Percentiles rank a stretch among this genome's conserved stretches.
These are phyloP conservation scores for Rutstroemia sp. DNA, from an alignment of 2,329 filamentous ascomycete species.

Conservation along the genomic window DNA sequence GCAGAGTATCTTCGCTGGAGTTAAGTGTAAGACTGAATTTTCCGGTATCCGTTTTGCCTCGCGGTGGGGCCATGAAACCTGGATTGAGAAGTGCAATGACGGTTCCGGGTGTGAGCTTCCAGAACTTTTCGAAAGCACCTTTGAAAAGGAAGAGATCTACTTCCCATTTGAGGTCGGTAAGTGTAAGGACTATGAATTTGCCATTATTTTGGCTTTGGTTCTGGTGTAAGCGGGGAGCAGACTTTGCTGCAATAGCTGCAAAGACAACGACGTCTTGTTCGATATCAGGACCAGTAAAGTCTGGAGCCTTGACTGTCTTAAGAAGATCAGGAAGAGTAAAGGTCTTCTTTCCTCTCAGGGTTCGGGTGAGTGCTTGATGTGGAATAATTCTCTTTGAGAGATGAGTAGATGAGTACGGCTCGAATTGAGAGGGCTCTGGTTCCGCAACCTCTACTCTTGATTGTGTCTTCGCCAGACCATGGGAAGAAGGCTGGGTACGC, in stretches of 20 bases:
- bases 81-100: conserved; percentile 90
- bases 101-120: conserved; percentile 88
- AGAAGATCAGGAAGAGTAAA: conserved; percentile 76
- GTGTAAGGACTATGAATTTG: conserved; percentile 87
- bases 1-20: conserved; percentile 78
- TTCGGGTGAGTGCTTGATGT: conserved; percentile 71
- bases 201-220: conserved; percentile 46
- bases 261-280: conserved; percentile 88
- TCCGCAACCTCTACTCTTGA: conserved; percentile 30
- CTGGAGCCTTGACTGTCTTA: conserved; percentile 71
- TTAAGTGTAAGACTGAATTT: conserved; percentile 80
- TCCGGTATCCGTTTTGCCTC: conserved; percentile 67
- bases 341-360: conserved; percentile 68
- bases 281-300: conserved; percentile 72
- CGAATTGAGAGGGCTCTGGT: conserved; percentile 59
- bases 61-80: conserved; percentile 78
- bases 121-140: conserved; percentile 83
- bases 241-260: conserved; percentile 82
- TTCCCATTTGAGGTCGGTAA: conserved; percentile 86
- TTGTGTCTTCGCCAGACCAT: conserved; percentile 7
- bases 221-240: conserved; percentile 61
- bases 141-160: conserved; percentile 90
- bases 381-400: conserved; percentile 77
- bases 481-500: background rate
- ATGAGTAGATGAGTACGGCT: conserved; percentile 80